Evolutionary conservation across 2,329 filamentous ascomycete species (phyloP).

Genomic region (Cercospora sojina): DNA sequence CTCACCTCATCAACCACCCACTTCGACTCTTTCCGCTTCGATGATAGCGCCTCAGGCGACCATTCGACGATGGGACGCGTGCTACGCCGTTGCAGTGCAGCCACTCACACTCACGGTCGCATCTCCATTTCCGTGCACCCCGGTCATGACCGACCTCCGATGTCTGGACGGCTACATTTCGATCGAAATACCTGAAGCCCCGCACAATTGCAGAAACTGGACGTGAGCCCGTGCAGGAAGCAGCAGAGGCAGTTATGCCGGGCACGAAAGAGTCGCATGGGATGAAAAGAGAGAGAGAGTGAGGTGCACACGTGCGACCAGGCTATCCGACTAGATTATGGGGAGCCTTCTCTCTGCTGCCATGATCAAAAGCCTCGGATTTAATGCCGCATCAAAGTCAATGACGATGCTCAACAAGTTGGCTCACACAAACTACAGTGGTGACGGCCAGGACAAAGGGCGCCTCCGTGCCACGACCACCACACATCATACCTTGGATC

Average conservation of each 20-base stretch:
- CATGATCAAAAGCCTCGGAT: background rate
- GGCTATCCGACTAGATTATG: background rate
- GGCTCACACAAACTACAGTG: background rate
- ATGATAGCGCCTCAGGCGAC: background rate
- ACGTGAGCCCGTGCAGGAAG: background rate
- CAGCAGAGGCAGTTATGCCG: background rate
- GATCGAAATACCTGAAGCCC: background rate
- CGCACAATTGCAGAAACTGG: background rate
- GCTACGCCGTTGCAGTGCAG: background rate
- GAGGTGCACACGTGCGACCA: background rate
- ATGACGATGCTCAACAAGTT: background rate
- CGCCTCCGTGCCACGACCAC: background rate
- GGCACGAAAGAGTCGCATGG: background rate
- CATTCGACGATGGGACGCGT: background rate
- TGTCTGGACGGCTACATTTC: background rate
- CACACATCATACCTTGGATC: background rate
- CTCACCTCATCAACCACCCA: background rate
- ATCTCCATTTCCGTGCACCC: background rate
- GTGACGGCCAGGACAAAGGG: background rate
- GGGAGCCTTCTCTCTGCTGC: background rate
- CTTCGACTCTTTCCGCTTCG: background rate
- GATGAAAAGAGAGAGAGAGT: background rate
- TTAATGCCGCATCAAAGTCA: background rate
- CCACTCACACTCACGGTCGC: background rate
- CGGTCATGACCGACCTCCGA: background rate